Evolutionary conservation across 352 stramenopile species (phyloP).

Genomic region (Pythium aristosporum): DNA sequence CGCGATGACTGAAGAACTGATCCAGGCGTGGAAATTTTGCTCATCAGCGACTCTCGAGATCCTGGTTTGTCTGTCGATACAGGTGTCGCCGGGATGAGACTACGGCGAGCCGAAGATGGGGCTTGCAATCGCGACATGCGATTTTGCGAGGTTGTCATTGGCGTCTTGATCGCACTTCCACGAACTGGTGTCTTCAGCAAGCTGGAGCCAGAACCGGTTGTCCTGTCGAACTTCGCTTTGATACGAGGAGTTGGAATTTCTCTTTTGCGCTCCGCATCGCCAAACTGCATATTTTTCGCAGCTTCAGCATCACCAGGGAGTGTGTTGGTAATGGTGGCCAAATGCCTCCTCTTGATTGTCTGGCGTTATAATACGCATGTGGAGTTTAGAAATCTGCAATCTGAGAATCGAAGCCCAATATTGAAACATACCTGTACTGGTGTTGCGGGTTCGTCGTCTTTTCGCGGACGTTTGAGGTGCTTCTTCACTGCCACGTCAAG

Average conservation of each 20-base stretch:
- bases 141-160: slow-evolving; percentile 11
- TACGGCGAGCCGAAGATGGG: slow-evolving; percentile 20
- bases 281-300: slow-evolving; percentile 34
- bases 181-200: slow-evolving; percentile 12
- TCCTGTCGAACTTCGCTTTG: background rate
- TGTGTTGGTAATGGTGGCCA: slow-evolving; percentile 68
- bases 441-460: slow-evolving; percentile 31
- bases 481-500: slow-evolving; percentile 60
- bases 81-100: slow-evolving; percentile 33
- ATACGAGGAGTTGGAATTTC: slow-evolving; percentile 16
- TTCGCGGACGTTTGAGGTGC: slow-evolving; percentile 52
- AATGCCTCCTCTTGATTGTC: slow-evolving; percentile 44
- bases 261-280: slow-evolving; percentile 15
- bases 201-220: slow-evolving; percentile 3
- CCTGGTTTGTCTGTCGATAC: slow-evolving; percentile 21
- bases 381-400: too few relatives aligned
- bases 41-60: slow-evolving; percentile 1
- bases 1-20: background rate
- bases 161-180: slow-evolving; percentile 14
- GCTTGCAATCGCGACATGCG: slow-evolving; percentile 4
- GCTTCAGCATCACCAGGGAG: slow-evolving; percentile 17
- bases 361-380: slow-evolving; percentile 12
- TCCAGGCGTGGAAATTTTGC: background rate
- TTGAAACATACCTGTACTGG: slow-evolving; percentile 34
- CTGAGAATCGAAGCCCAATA: background rate